Evolutionary conservation across 148 eudicot species (phyloP).

Genomic region (Rheum nobile): DNA sequence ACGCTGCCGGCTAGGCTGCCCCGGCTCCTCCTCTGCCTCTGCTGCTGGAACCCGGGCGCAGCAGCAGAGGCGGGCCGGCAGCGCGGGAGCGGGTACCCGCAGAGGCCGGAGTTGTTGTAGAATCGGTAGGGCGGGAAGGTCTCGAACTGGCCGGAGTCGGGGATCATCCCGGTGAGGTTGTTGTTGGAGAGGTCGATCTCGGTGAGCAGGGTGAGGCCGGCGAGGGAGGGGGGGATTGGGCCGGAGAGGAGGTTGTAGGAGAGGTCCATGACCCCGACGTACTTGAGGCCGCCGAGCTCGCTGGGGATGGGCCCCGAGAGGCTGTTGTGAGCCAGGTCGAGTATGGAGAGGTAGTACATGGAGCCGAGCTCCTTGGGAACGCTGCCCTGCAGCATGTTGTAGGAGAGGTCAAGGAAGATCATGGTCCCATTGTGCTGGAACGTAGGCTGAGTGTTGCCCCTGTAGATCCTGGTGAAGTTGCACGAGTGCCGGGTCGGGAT

Average conservation of each 20-base stretch:
- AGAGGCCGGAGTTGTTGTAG: conserved; percentile 63
- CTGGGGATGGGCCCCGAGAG: conserved; percentile 65
- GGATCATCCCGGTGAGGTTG: conserved; percentile 57
- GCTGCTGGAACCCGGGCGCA: conserved; percentile 11
- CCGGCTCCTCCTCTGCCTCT: conserved; percentile 34
- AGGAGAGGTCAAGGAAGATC: conserved; percentile 77
- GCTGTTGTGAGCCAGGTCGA: conserved; percentile 71
- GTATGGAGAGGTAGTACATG: conserved; percentile 50
- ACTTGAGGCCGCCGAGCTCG: conserved; percentile 50
- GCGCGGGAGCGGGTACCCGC: conserved; percentile 62
- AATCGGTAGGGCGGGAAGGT: conserved; percentile 52
- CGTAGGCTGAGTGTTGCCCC: conserved; percentile 55
- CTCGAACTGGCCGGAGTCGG: conserved; percentile 64
- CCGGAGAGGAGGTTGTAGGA: conserved; percentile 63
- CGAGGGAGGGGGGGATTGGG: conserved; percentile 44
- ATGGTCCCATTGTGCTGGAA: conserved; percentile 79
- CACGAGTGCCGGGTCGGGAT: conserved; percentile 51
- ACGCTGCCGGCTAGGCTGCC: conserved; percentile 67
- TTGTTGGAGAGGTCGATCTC: conserved; percentile 63
- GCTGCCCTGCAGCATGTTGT: conserved; percentile 51
- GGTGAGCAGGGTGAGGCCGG: conserved; percentile 41
- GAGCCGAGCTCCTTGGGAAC: conserved; percentile 79
- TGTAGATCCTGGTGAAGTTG: conserved; percentile 55
- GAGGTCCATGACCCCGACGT: conserved; percentile 55
- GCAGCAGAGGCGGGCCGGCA: conserved; percentile 21